phyloP scores from a whole-genome alignment of 305 asterid species.

The Nicotiana rustica region DNA sequence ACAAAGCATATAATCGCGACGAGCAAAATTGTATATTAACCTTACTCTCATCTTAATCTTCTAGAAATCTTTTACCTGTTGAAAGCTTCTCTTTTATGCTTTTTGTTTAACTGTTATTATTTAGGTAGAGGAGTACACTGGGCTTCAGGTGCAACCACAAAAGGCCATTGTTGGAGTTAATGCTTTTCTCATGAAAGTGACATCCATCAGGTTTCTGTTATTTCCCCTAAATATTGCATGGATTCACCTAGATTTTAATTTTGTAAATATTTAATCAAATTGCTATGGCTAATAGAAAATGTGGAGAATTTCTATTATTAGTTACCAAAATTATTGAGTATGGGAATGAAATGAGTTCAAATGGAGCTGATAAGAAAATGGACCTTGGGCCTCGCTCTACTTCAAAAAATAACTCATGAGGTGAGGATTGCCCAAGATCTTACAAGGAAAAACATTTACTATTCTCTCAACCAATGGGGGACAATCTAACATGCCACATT shows the following conservation, averaged over 20 bases:
- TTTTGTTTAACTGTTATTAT: conserved; percentile 24
- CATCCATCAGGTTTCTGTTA: conserved; percentile 28
- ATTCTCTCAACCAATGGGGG: too few species aligned
- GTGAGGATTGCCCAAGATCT: too few species aligned
- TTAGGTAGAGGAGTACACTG: conserved; percentile 92
- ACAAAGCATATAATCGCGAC: conserved; percentile 76
- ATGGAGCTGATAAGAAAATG: too few species aligned
- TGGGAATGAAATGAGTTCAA: too few species aligned
- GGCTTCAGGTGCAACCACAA: conserved; percentile 89
- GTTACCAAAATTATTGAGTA: too few species aligned
- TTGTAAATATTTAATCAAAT: conserved; percentile 61
- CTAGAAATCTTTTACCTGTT: too few species aligned
- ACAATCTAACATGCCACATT: too few species aligned
- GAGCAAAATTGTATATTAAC: conserved; percentile 75
- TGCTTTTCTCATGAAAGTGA: conserved; percentile 69
- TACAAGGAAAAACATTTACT: too few species aligned
- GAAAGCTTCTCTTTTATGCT: background rate
- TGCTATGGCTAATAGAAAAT: too few species aligned
- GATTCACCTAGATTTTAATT: conserved; percentile 41
- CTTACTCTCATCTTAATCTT: background rate
- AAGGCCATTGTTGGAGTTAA: conserved; percentile 59
- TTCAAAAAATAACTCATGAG: too few species aligned
- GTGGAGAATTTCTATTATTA: too few species aligned
- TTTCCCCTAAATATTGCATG: conserved; percentile 57
- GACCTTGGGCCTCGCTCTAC: too few species aligned